Evolutionary conservation across 108 stramenopile genomes (phyloP), one percentile per base, ranked within the genome.

Genomic region (Nannochloropsis gaditana): DNA sequence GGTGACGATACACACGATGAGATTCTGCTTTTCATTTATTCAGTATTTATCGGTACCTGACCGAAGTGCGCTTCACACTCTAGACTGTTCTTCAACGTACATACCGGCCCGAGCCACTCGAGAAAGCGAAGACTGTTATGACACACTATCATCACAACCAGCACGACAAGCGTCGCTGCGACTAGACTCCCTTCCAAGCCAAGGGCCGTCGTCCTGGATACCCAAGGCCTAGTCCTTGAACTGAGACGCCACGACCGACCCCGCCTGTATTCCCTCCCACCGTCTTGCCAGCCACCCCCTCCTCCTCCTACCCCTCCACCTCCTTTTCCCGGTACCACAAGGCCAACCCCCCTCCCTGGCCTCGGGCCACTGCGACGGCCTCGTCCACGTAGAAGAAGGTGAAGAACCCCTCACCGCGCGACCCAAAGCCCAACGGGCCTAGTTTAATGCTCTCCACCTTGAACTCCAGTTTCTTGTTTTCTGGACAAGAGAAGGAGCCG

Each of bases 371-470:
- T 2, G 59, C 59, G 19, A 73, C 59, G 19, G 6, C 59, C 59
- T 73, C 59, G n/a, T 73, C 59, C 59, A 73, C 59, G n/a, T 73
- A 73, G n/a, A 73, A 73, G n/a, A 73, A 73, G 2, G 59, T 73
- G 59, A 73, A 73, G 59, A 73, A 73, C n/a, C 59, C 59, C 15
- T 73, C 59, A 15, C 59, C 59, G 19, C n/a, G 15, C 8, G 59
- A 73, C n/a, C 59, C 59, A 73, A 73, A 73, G 3, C 59, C 59
- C 15, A 73, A 3, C 3, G 59, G 59, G n/a, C 59, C 59, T 8
- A 73, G 6, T n/a, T 73, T 73, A 73, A 73, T 73, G n/a, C 59
- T 73, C 4, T 73, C 59, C 15, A 73, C 59, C n/a, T 73, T 73
- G 6, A 73, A 73, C n/a, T 73, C 59, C 6, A 73, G 8, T 73